Base-by-base conservation (phyloP, 2,329 filamentous ascomycete species). In the Cadophora malorum region DNA sequence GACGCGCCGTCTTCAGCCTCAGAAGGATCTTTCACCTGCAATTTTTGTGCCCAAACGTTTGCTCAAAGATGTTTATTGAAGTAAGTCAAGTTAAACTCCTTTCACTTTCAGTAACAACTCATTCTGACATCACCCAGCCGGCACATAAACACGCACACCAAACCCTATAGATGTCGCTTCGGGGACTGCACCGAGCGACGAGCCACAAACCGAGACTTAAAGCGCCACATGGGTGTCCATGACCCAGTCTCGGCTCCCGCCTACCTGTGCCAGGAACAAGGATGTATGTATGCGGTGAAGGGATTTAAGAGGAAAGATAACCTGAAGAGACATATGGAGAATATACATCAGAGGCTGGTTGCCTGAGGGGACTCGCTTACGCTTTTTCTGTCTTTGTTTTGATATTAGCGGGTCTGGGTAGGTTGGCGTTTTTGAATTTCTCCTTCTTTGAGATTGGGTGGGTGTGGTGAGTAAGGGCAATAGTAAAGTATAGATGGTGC, bases 121-220 rank as follows among this genome's bases (percentile, higher is more conserved):
- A 21, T 3, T 10, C 62, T 64, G 47, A 64, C 62, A 33, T 41
- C 23, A 2, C 19, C 1, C 35, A 64, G 62, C 16, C 62, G 62
- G 16, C 62, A 64, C 62, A 23, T 56, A 38, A 64, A 64, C 35
- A 64, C 33, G 16, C 62, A 64, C 50, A 64, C 52, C 35, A 53
- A 41, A 41, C 35, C 62, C 5, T 41, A 55, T 23, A 25, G 10
- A 33, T 64, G 62, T 19, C n/a, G 23, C 31, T 53, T 38, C 28
- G 16, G 7, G n/a, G 7, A 35, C 31, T 64, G 62, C 50, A 56
- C 50, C 3, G 41, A 56, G n/a, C 31, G 49, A 8, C 52, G 50
- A 8, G 62, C 62, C 21, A 53, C 50, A 23, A 64, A 47, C 9
- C 62, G 62, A 35, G 62, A 64, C 23, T 28, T 64, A 31, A 33